A percentile compares a stretch with the other conserved stretches of the same genome.
These are phyloP conservation scores for Podaxis rugospora DNA, from an alignment of 768 basidiomycete genomes.

Conservation along the genomic window DNA sequence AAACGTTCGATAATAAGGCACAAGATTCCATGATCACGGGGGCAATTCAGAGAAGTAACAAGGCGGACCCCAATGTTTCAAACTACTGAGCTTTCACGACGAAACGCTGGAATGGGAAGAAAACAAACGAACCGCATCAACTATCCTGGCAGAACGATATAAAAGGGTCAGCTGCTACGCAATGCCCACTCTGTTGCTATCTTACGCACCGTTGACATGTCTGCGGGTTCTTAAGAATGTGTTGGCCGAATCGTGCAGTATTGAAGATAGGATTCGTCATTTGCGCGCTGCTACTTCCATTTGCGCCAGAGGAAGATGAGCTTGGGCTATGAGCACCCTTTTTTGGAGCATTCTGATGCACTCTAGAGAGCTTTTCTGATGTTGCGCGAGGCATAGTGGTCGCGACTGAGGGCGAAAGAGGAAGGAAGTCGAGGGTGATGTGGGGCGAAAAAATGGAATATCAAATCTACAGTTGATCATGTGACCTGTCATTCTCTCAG, in stretches of 20 bases:
- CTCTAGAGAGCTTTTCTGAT: constrained; percentile 64
- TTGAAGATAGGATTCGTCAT: constrained; percentile 89
- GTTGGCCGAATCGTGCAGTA: constrained; percentile 93
- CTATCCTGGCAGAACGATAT: constrained; percentile 28
- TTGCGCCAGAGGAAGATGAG: neutral
- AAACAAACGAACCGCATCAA: constrained; percentile 34
- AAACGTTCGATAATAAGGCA: neutral
- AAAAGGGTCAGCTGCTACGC: constrained; percentile 9
- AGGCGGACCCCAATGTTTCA: neutral
- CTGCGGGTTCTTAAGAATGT: constrained; percentile 92
- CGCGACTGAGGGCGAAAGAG: neutral
- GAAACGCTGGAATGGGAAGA: neutral
- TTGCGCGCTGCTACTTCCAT: constrained; percentile 29
- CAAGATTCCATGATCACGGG: neutral
- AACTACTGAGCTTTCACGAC: neutral
- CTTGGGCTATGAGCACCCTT: constrained; percentile 33
- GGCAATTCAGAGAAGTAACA: neutral
- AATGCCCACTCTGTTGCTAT: neutral
- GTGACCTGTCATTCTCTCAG: neutral
- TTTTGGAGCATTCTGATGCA: constrained; percentile 61
- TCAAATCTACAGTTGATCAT: neutral
- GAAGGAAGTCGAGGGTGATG: neutral
- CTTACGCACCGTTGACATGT: constrained; percentile 81
- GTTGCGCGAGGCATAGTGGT: constrained; percentile 74
- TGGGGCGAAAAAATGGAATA: neutral